A percentile compares a stretch with the other conserved stretches of the same genome.
phyloP scores from a whole-genome alignment of 805 yeast genomes.

The Pichia heedii region DNA sequence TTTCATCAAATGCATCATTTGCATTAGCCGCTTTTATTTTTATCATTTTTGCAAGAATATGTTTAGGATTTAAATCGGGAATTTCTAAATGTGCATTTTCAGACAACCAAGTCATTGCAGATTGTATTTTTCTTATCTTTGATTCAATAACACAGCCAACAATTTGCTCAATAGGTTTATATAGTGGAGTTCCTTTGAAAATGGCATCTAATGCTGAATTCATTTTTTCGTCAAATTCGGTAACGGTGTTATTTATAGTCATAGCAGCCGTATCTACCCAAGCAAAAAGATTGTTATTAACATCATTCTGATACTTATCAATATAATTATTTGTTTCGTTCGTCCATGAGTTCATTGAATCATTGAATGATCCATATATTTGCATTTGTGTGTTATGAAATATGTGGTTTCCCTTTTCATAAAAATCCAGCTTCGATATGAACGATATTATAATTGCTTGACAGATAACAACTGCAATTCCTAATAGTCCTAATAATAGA shows the following conservation, averaged over 20 bases:
- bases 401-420: constrained; percentile 2
- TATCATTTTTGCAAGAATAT: constrained; percentile 7
- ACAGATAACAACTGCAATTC: constrained; percentile 42
- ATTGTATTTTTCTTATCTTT: constrained; percentile 55
- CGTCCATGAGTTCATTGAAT: constrained; percentile 40
- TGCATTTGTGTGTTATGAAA: constrained; percentile 10
- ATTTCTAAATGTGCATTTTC: constrained; percentile 48
- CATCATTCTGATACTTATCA: constrained; percentile 33
- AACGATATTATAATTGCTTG: constrained; percentile 41
- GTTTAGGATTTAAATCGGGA: constrained; percentile 36
- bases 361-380: constrained; percentile 17
- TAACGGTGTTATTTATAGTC: constrained; percentile 52
- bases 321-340: constrained; percentile 48
- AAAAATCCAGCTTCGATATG: constrained; percentile 3
- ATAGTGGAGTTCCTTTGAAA: constrained; percentile 63
- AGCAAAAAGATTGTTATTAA: constrained; percentile 62
- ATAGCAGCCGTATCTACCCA: constrained; percentile 51
- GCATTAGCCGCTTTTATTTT: constrained; percentile 6
- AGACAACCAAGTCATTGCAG: constrained; percentile 74
- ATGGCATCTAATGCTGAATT: constrained; percentile 47
- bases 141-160: constrained; percentile 75
- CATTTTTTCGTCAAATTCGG: constrained; percentile 47
- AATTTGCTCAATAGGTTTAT: constrained; percentile 52
- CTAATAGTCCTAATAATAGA: constrained; percentile 47
- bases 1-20: constrained; percentile 3